Base-by-base conservation (phyloP, 2,329 filamentous ascomycete species). In the Coleophoma eucalyptorum region DNA sequence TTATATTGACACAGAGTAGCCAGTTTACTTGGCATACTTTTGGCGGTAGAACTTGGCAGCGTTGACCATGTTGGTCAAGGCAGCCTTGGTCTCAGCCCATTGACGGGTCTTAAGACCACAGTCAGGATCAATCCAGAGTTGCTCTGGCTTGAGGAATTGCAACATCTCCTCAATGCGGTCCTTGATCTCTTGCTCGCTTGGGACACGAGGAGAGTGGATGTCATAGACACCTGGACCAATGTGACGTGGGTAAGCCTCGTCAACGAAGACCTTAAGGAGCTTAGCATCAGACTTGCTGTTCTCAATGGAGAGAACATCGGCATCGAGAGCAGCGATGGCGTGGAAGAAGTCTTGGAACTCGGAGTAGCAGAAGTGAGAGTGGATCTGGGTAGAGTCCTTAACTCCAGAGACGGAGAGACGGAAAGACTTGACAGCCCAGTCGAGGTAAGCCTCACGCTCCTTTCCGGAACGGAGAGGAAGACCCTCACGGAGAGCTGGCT, bases 331-430 rank as follows among this genome's bases (percentile, higher is more conserved):
- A 60, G 94, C 90, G 65, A 99, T 99, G 77, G 94, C 94, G 78
- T 97, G 90, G 91, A 99, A 99, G 84, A 99, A 99, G 82, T 99
- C 94, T 80, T 99, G 94, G 90, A 99, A 99, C 83, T 99, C 94
- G 48, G 94, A 97, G 87, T 99, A 99, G 77, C 94, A 99, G 89
- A 99, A 99, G 83, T 99, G 94, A 58, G 92, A 97, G 87, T 99
- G 94, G 74, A 99, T 97, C 83, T 99, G 94, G 62, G 94, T 99
- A 53, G 87, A 89, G 75, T 99, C 90, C 77, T 91, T 78, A 55
- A 99, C 93, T 72, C 91, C 94, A 55, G 91, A 86, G 65, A 92
- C 95, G 61, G 93, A 86, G 62, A 99, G 90, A 72, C 90, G 91
- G 91, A 99, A 99, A 65, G 92, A 91, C 78, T 96, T 87, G 67